Conservation (phyloP, 1,139 yeast species). For the Arxiozyma slooffiae region DNA sequence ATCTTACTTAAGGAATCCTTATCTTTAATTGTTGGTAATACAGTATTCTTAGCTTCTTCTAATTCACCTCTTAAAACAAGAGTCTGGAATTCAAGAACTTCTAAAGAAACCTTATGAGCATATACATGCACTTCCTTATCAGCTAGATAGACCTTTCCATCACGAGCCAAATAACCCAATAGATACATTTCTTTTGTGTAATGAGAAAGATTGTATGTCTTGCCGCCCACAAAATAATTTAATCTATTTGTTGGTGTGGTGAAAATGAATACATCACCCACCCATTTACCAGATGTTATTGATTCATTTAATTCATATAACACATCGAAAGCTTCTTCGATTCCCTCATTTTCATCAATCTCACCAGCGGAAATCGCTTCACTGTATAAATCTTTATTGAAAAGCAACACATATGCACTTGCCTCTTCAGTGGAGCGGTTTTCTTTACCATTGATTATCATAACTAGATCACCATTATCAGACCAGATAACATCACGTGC, state of each 20-base stretch:
- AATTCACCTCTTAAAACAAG: conserved; percentile 89
- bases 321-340: conserved; percentile 77
- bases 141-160: conserved; percentile 77
- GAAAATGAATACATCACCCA: conserved; percentile 92
- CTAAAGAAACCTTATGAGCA: conserved; percentile 71
- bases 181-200: conserved; percentile 82
- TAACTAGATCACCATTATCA: conserved; percentile 81
- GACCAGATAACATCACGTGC: conserved; percentile 84
- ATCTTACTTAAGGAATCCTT: conserved; percentile 67
- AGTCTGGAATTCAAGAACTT: conserved; percentile 90
- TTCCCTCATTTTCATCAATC: conserved; percentile 75
- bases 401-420: conserved; percentile 72
- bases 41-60: conserved; percentile 55
- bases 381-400: conserved; percentile 55
- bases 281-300: conserved; percentile 84
- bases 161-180: conserved; percentile 83
- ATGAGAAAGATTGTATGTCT: conserved; percentile 84
- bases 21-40: conserved; percentile 55
- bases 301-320: conserved; percentile 72
- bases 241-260: conserved; percentile 79
- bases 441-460: conserved; percentile 50
- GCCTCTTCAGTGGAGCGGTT: conserved; percentile 33
- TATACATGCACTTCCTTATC: conserved; percentile 83
- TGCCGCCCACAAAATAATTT: conserved; percentile 91
- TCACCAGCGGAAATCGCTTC: conserved; percentile 51